A percentile compares a stretch with the other conserved stretches of the same genome.
These are phyloP conservation scores for Colletotrichum paranaense DNA, from an alignment of 2,329 filamentous ascomycete species.

Conservation along the genomic window DNA sequence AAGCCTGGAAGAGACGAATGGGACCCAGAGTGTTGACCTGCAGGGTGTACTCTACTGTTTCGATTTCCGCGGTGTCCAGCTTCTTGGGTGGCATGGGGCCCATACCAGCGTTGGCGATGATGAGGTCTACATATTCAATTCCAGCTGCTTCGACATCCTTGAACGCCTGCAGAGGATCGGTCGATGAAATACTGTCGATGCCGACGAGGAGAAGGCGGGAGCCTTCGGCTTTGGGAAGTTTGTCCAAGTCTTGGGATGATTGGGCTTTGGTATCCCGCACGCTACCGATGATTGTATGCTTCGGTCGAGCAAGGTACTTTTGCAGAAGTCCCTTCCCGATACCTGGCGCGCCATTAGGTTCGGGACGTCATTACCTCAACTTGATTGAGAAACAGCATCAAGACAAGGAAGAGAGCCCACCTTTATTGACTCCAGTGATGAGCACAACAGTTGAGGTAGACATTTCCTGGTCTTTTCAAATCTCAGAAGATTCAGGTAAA, in stretches of 20 bases:
- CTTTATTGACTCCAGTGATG: conserved; percentile 47
- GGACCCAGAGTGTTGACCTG: conserved; percentile 41
- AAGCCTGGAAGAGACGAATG: conserved; percentile 46
- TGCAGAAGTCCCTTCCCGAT: conserved; percentile 20
- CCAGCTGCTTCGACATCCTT: conserved; percentile 40
- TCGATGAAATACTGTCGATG: conserved; percentile 42
- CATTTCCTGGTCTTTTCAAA: not conserved
- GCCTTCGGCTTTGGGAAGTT: conserved; percentile 41
- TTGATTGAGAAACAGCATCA: not conserved
- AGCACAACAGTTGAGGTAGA: conserved; percentile 36
- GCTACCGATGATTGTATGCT: conserved; percentile 52
- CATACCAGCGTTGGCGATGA: conserved; percentile 42
- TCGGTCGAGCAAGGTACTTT: conserved; percentile 47
- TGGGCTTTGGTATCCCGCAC: conserved; percentile 36
- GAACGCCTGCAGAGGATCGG: conserved; percentile 42
- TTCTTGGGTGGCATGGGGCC: not conserved
- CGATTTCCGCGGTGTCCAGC: not conserved
- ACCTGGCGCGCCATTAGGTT: conserved; percentile 1
- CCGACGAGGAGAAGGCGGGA: conserved; percentile 45
- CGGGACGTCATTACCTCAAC: too few species aligned
- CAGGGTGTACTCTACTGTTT: not conserved
- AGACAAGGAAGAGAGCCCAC: conserved; percentile 30
- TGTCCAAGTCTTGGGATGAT: conserved; percentile 44
- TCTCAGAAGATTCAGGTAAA: not conserved
- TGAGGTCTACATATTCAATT: conserved; percentile 44